Evolutionary conservation across 106 monocot species (phyloP).

Genomic region (Gastrodia elata): DNA sequence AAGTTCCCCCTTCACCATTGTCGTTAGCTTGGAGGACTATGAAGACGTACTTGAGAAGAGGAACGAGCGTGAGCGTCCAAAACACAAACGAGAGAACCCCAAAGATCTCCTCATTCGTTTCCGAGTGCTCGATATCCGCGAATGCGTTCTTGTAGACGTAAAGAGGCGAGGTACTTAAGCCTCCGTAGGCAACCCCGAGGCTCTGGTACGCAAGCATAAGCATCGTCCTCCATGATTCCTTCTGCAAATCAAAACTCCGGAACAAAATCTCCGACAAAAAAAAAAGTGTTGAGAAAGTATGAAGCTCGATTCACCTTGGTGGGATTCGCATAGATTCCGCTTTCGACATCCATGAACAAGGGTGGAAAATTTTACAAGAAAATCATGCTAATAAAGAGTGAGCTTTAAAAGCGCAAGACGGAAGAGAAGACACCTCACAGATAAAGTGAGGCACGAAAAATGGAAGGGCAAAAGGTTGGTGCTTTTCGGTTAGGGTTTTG

Average conservation of each 20-base stretch:
- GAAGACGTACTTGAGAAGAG: slow-evolving; percentile 80
- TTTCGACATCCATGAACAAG: neutral
- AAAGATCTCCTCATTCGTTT: slow-evolving; percentile 77
- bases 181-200: slow-evolving; percentile 82
- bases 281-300: neutral
- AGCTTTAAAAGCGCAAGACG: too few species aligned
- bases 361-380: too few species aligned
- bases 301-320: neutral
- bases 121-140: slow-evolving; percentile 73
- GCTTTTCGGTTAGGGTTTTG: too few species aligned
- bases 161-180: slow-evolving; percentile 75
- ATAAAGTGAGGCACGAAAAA: too few species aligned
- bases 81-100: slow-evolving; percentile 87
- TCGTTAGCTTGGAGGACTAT: slow-evolving; percentile 76
- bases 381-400: too few species aligned
- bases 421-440: too few species aligned
- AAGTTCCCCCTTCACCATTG: slow-evolving; percentile 89
- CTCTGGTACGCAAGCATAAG: slow-evolving; percentile 70
- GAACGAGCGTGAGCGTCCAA: slow-evolving; percentile 84
- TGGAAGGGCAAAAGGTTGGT: too few species aligned
- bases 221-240: slow-evolving; percentile 45
- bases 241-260: slow-evolving; percentile 8
- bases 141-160: slow-evolving; percentile 85
- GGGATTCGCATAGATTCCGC: neutral
- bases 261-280: neutral